Base-by-base conservation (phyloP, 1,284 basidiomycete species). In the Abortiporus biennis region DNA sequence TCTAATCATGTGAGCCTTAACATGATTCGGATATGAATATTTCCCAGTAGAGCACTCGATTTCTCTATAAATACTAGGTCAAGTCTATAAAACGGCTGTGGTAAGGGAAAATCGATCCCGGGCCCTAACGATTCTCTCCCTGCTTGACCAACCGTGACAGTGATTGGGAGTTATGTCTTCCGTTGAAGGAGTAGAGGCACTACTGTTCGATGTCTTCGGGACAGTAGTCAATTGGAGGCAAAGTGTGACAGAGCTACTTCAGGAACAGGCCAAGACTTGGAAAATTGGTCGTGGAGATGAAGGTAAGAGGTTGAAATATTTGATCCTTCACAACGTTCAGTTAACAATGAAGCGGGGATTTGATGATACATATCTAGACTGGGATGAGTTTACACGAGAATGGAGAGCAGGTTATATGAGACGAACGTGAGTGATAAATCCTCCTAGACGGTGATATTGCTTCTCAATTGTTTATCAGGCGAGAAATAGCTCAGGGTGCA, bases 141-240 rank as follows among this genome's bases (percentile, higher is more conserved):
- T n/a, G n/a, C n/a, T n/a, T n/a, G n/a, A n/a, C n/a, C n/a, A n/a
- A n/a, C n/a, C n/a, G n/a, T n/a, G n/a, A n/a, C n/a, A n/a, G n/a
- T n/a, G n/a, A n/a, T n/a, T n/a, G n/a, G n/a, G n/a, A n/a, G n/a
- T n/a, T n/a, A n/a, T n/a, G n/a, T n/a, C n/a, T n/a, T n/a, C n/a
- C n/a, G n/a, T 29, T 29, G 9, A 40, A 9, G 63, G 61, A 22
- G 63, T 83, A 11, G 69, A 79, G 40, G 78, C 70, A 0, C 66
- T 77, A 31, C 43, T 80, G 3, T 83, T 84, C 49, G 81, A 85
- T 45, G 72, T 77, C 5, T 76, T 82, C 43, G 80, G 80, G 6
- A 84, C 80, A 0, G 71, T 74, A 3, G 76, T 80, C 11, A 74
- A 82, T 50, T 83, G 78, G 78, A 65, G 68, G 40, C 61, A 62